Percentiles rank a stretch among this genome's conserved stretches.
Conservation (phyloP, 1,284 basidiomycete species). For the Quambalaria eucalypti region DNA sequence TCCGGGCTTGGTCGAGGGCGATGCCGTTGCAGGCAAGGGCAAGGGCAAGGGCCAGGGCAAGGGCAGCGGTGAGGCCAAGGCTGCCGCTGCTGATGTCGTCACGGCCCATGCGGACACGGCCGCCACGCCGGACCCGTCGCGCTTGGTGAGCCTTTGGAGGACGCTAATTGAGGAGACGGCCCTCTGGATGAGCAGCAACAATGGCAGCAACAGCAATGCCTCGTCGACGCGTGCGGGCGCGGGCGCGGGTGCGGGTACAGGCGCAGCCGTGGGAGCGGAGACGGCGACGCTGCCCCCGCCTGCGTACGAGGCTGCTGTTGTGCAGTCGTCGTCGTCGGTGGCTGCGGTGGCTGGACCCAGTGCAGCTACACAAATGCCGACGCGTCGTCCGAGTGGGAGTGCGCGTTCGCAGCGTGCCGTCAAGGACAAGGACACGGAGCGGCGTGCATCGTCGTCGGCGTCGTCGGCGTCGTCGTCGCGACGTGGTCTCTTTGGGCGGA, state of each 20-base stretch:
- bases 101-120: constrained; percentile 4
- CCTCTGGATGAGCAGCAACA: constrained; percentile 8
- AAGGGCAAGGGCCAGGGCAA: background rate
- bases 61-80: background rate
- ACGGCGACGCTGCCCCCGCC: background rate
- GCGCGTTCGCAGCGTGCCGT: too few relatives aligned
- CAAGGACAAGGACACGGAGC: too few relatives aligned
- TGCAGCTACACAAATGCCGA: too few relatives aligned
- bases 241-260: background rate
- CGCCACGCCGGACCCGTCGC: constrained; percentile 14
- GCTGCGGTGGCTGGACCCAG: background rate
- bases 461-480: too few relatives aligned
- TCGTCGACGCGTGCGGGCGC: too few relatives aligned
- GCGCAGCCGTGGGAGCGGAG: background rate
- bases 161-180: constrained; percentile 34
- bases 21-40: background rate
- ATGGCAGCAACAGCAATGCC: too few relatives aligned
- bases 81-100: background rate
- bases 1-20: background rate
- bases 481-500: too few relatives aligned
- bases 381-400: too few relatives aligned
- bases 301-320: background rate
- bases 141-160: constrained; percentile 23
- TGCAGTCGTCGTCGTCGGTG: background rate
- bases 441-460: too few relatives aligned